Conservation (phyloP, 2,329 filamentous ascomycete genomes). For the Phialemoniopsis sp. region DNA sequence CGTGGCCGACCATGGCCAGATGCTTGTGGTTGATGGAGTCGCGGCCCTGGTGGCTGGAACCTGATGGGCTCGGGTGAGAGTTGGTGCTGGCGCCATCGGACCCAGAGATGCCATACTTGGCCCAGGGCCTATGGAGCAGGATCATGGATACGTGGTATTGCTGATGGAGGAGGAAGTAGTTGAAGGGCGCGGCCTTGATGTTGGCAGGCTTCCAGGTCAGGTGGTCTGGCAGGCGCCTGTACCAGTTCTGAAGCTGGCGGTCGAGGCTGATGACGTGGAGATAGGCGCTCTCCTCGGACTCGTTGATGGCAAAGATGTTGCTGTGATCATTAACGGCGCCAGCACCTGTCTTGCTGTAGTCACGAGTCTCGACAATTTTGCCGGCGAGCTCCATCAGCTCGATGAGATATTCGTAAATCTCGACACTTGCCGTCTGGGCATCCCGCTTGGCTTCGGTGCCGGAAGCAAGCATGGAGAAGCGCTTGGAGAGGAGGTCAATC, state of each 20-base stretch:
- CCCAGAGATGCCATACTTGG: slow-evolving; percentile 39
- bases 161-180: slow-evolving; percentile 50
- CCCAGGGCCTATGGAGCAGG: slow-evolving; percentile 48
- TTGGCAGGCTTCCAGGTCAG: slow-evolving; percentile 44
- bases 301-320: slow-evolving; percentile 21
- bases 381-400: slow-evolving; percentile 53
- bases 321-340: slow-evolving; percentile 20
- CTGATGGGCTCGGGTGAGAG: slow-evolving; percentile 23
- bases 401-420: slow-evolving; percentile 47
- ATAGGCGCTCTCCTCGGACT: slow-evolving; percentile 40
- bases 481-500: slow-evolving; percentile 39
- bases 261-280: slow-evolving; percentile 46
- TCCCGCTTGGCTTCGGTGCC: slow-evolving; percentile 21
- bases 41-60: slow-evolving; percentile 1
- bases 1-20: slow-evolving; percentile 13
- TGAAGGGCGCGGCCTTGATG: slow-evolving; percentile 43
- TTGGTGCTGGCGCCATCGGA: slow-evolving; percentile 21
- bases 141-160: slow-evolving; percentile 51
- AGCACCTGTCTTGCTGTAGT: slow-evolving; percentile 27
- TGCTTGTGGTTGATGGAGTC: slow-evolving; percentile 10
- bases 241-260: slow-evolving; percentile 50
- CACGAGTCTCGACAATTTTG: slow-evolving; percentile 41
- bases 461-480: slow-evolving; percentile 36
- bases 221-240: slow-evolving; percentile 43
- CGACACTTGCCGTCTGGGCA: slow-evolving; percentile 17